phyloP scores from a whole-genome alignment of 768 basidiomycete species.

The Russula virescens region DNA sequence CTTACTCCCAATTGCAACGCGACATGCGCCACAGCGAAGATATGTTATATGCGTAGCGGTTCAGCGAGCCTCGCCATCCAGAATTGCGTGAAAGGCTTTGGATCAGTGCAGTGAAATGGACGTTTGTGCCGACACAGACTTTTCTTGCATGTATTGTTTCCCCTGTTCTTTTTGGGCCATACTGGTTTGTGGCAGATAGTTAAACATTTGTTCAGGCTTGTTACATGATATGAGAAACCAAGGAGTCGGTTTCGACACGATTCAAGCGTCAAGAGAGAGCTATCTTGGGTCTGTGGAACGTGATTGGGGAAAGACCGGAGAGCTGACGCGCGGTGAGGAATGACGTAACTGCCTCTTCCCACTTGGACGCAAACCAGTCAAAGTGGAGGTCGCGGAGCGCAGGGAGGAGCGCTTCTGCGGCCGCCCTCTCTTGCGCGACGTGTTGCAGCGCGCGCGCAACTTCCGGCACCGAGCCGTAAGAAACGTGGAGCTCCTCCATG shows the following conservation, averaged over 20 bases:
- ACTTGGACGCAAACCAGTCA: conserved; percentile 1
- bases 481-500: neutral
- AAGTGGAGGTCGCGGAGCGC: conserved; percentile 7
- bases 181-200: too few species aligned
- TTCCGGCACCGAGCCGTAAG: neutral
- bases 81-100: conserved; percentile 59
- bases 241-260: neutral
- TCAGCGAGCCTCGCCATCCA: conserved; percentile 53
- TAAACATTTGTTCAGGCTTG: too few species aligned
- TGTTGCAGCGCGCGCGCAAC: conserved; percentile 3
- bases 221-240: too few species aligned
- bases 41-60: conserved; percentile 74
- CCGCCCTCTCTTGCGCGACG: neutral
- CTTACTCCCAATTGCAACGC: conserved; percentile 50
- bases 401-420: neutral
- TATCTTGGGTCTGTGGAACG: neutral
- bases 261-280: neutral
- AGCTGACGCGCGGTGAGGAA: neutral
- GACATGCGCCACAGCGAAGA: conserved; percentile 57
- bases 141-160: neutral
- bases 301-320: neutral
- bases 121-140: neutral
- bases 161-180: neutral
- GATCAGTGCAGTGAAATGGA: conserved; percentile 46
- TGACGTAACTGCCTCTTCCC: conserved; percentile 1